Base-by-base conservation (phyloP, 2,329 filamentous ascomycete species). In the Thermothelomyces thermophilus region DNA sequence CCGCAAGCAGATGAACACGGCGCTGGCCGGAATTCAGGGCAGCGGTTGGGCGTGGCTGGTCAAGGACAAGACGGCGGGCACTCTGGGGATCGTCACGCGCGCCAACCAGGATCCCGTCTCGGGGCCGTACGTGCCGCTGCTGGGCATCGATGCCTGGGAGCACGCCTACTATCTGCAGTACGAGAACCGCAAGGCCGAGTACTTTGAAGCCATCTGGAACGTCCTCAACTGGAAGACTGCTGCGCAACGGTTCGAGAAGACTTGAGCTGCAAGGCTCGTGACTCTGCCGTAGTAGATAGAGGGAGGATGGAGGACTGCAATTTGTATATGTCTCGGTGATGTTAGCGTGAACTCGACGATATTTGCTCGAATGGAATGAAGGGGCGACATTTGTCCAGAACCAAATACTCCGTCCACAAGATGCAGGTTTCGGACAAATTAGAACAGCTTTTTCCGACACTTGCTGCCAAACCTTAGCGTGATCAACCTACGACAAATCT, bases 151-250 rank as follows among this genome's bases (percentile, higher is more conserved):
- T 73, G 90, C 90, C 48, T 95, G 90, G 90, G 90, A 95, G 77
- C 90, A 95, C 72, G 90, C 90, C 46, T 95, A 94, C 76, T 94
- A 95, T 73, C 77, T 95, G 55, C 88, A 95, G 75, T 95, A 95
- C 74, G 80, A 95, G 81, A 95, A 95, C 78, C 84, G 89, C 70
- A 95, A 95, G 82, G 90, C 86, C 51, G 90, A 95, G 74, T 95
- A 95, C 77, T 95, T 95, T 71, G 80, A 80, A 63, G 88, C 88
- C 52, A 86, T 95, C 67, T 95, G 90, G 90, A 87, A 95, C 60
- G 90, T 95, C 43, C 75, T 95, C 69, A 95, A 95, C 82, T 96
- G 90, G 90, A 89, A 90, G 80, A 81, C 86, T 28, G 90, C 89
- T 39, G 83, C 87, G 68, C 82, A 84, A 76, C 81, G 88, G 58